Evolutionary conservation across 352 stramenopile species (phyloP), one percentile per base, ranked within the genome.

Genomic region (Phytophthora pinifolia): DNA sequence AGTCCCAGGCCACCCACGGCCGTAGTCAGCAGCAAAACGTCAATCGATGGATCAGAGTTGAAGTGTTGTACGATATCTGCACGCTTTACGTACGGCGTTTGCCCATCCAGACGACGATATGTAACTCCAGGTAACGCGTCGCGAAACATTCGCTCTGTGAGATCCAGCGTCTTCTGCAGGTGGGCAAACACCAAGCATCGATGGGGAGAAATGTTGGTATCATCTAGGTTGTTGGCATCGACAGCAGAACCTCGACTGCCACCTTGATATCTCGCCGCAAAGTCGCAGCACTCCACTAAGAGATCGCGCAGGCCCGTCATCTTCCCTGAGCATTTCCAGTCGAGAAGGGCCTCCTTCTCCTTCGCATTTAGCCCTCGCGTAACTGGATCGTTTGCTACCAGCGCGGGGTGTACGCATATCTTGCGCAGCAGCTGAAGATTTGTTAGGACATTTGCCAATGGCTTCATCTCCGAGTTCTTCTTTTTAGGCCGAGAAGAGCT

Each of bases 151-250:
- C 86, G 60, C 70, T 98, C 89, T 1, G 98, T 81, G 32, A 97
- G 58, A 56, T 99, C 92, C 7, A 99, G 65, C n/a, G 91, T 98
- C 41, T 91, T 74, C 34, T 83, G 89, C 37, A 98, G 83, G 39
- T 99, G 96, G 13, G 88, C 90, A 80, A 99, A 99, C 36, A 99
- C 90, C 2, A 99, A 65, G 52, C 89, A 98, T n/a, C 97, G 97
- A 54, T 92, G 82, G 6, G 78, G 83, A n/a, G 49, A 71, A 27
- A 74, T 17, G 17, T 41, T 41, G 7, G 35, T 47, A 5, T 66
- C 54, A 12, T 83, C 65, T 4, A 29, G 18, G 14, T 45, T 35
- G 1, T 64, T 51, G 9, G 27, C 34, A 1, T 49, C 43, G 17
- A 8, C 30, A 39, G 25, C 48, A 41, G 25, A 14, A 3, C 13